phyloP scores from a whole-genome alignment of 2,329 filamentous ascomycete species.

The Phyllosticta citribraziliensis region DNA sequence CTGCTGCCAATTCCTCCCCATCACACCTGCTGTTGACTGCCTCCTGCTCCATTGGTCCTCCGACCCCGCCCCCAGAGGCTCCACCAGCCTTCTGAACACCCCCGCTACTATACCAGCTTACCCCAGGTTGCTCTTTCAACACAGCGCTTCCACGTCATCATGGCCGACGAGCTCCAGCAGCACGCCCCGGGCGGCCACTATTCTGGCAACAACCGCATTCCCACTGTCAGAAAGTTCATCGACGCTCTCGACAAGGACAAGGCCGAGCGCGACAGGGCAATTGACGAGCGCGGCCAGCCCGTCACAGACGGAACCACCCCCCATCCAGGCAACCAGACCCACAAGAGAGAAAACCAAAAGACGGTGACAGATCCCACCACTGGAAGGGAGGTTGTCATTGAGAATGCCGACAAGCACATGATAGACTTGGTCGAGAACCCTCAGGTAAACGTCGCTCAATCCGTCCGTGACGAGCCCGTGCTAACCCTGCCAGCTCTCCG shows the following conservation, averaged over 20 bases:
- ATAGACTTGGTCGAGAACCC: conserved; percentile 64
- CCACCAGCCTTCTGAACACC: neutral
- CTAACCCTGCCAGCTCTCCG: conserved; percentile 50
- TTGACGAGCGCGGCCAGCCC: conserved; percentile 49
- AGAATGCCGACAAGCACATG: conserved; percentile 64
- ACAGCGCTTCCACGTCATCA: neutral
- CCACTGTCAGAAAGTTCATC: conserved; percentile 78
- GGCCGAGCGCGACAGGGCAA: conserved; percentile 58
- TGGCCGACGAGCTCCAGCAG: conserved; percentile 33
- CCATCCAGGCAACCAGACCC: conserved; percentile 28
- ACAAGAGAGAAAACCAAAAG: conserved; percentile 41
- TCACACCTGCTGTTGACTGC: neutral
- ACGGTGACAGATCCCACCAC: conserved; percentile 80
- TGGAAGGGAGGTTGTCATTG: conserved; percentile 74
- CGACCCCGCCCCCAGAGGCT: neutral
- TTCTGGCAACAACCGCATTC: conserved; percentile 73
- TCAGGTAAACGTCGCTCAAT: conserved; percentile 38
- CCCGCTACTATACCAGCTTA: neutral
- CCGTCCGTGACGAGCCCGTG: neutral
- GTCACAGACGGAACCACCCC: conserved; percentile 14
- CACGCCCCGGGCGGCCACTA: conserved; percentile 57
- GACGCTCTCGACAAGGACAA: conserved; percentile 71
- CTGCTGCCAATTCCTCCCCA: neutral
- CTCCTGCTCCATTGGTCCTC: neutral
- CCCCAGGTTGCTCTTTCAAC: neutral